phyloP scores from a whole-genome alignment of 768 basidiomycete species.

The Cystofilobasidium capitatum region DNA sequence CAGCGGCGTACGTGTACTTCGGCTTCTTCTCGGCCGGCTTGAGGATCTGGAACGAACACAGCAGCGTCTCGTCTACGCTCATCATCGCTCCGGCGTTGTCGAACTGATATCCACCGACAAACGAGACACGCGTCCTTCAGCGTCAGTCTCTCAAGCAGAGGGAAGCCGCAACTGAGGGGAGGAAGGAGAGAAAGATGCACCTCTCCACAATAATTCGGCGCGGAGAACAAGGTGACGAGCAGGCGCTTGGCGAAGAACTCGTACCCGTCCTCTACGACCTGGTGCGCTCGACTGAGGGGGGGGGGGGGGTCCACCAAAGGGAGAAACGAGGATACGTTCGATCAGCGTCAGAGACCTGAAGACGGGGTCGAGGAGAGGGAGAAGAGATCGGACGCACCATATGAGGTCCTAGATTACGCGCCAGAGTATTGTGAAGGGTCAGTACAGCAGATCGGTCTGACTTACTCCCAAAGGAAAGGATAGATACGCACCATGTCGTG shows the following conservation, averaged over 20 bases:
- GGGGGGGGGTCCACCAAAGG: not conserved
- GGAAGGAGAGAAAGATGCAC: not conserved
- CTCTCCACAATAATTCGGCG: conserved; percentile 50
- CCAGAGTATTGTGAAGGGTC: no score
- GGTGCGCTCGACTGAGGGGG: conserved; percentile 16
- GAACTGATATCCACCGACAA: conserved; percentile 47
- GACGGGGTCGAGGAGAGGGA: no score
- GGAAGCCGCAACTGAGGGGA: not conserved
- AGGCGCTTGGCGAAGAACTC: conserved; percentile 98
- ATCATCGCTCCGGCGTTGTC: conserved; percentile 99
- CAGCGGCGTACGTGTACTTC: conserved; percentile 46
- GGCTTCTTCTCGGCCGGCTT: conserved; percentile 99
- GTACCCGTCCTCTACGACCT: conserved; percentile 98
- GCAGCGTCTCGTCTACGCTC: conserved; percentile 93
- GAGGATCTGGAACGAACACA: conserved; percentile 99
- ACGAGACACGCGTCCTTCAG: not conserved
- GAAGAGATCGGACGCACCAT: no score
- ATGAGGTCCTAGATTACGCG: not conserved
- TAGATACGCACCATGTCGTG: conserved; percentile 85
- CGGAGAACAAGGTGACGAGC: conserved; percentile 91
- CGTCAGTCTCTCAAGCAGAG: not conserved
- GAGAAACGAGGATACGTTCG: no score
- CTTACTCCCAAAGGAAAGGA: not conserved
- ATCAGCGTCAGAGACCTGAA: no score
- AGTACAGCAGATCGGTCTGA: no score